phyloP scores from a whole-genome alignment of 225 moss, liverwort and hornwort genomes.

The Physcomitrium patens region DNA sequence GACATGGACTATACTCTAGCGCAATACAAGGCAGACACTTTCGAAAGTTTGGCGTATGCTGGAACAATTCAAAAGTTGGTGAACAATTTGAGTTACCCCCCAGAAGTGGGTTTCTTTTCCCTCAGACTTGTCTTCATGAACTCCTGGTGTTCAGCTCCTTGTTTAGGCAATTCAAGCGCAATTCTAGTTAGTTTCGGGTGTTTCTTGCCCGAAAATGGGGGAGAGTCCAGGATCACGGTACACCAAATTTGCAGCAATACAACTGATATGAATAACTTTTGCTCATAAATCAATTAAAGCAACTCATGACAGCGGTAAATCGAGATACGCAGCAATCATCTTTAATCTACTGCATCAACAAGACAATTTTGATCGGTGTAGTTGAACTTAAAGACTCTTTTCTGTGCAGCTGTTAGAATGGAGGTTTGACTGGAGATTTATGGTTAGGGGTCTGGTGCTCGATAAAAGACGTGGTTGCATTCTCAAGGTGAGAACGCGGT shows the following conservation, averaged over 20 bases:
- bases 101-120: constrained; percentile 55
- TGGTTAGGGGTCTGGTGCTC: constrained; percentile 72
- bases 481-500: constrained; percentile 46
- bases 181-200: background rate
- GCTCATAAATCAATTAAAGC: background rate
- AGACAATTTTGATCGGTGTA: constrained; percentile 4
- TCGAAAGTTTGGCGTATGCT: constrained; percentile 84
- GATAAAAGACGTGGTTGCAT: constrained; percentile 75
- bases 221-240: background rate
- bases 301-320: background rate
- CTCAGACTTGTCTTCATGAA: background rate
- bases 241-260: background rate
- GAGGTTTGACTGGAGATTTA: constrained; percentile 77
- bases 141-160: background rate
- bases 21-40: constrained; percentile 91
- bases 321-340: background rate
- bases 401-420: constrained; percentile 70
- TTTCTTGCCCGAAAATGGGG: background rate
- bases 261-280: constrained; percentile 16
- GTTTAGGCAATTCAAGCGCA: background rate
- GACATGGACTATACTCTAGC: constrained; percentile 99
- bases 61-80: constrained; percentile 90
- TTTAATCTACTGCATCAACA: constrained; percentile 1
- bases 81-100: constrained; percentile 74
- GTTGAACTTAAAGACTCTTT: constrained; percentile 7